A percentile compares a stretch with the other conserved stretches of the same genome.
Evolutionary conservation across 2,329 filamentous ascomycete genomes (phyloP).

Genomic region (Fusarium lateritium): DNA sequence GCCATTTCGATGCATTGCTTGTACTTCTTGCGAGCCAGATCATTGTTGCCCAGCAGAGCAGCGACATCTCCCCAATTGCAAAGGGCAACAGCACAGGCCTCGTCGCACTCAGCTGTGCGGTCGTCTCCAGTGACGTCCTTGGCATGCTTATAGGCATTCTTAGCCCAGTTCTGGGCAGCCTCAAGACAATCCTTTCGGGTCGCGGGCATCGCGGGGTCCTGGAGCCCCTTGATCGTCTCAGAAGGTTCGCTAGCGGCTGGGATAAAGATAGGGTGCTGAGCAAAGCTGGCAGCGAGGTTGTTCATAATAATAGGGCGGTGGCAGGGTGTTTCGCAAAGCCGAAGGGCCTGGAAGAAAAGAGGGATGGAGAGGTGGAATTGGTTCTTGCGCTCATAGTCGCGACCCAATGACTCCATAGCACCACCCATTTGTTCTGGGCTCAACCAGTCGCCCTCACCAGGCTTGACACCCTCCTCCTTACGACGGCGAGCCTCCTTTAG

Average conservation of each 20-base stretch:
- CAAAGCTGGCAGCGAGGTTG: conserved; percentile 81
- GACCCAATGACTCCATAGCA: conserved; percentile 80
- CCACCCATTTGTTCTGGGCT: conserved; percentile 80
- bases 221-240: conserved; percentile 48
- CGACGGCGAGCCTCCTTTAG: conserved; percentile 81
- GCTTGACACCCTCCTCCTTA: conserved; percentile 75
- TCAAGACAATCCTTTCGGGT: conserved; percentile 75
- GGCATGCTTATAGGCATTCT: conserved; percentile 79
- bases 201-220: conserved; percentile 52
- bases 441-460: conserved; percentile 81
- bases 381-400: conserved; percentile 80
- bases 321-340: conserved; percentile 76
- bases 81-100: conserved; percentile 86
- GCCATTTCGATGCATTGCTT: conserved; percentile 76
- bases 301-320: conserved; percentile 90
- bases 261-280: conserved; percentile 71
- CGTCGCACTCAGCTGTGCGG: conserved; percentile 84
- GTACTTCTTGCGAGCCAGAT: conserved; percentile 78
- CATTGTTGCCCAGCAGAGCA: conserved; percentile 77
- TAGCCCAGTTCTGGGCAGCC: conserved; percentile 83
- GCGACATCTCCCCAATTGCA: conserved; percentile 90
- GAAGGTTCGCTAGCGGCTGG: conserved; percentile 49
- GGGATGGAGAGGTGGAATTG: conserved; percentile 87
- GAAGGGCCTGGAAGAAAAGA: conserved; percentile 87
- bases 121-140: conserved; percentile 75